Conservation (phyloP, 2,329 filamentous ascomycete genomes). For the Aspergillus niger region DNA sequence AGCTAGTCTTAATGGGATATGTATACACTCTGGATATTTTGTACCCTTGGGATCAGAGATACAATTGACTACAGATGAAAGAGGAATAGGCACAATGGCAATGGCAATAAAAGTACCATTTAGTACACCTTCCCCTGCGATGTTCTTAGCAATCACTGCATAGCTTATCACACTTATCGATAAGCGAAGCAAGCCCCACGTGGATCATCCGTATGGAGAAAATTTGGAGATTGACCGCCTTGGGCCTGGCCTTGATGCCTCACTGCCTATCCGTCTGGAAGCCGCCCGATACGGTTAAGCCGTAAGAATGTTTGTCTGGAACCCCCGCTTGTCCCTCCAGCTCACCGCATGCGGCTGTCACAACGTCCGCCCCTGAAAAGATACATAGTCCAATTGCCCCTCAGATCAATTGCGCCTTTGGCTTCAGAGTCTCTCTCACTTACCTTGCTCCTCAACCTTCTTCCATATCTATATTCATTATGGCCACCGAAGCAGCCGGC, state of each 20-base stretch:
- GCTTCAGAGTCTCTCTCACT: neutral
- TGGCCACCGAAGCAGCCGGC: constrained; percentile 34
- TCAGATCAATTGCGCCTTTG: constrained; percentile 1
- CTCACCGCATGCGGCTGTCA: constrained; percentile 36
- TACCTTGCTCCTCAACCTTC: neutral
- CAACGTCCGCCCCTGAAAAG: constrained; percentile 10
- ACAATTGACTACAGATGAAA: too few species aligned
- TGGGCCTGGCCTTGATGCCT: neutral
- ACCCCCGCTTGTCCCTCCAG: constrained; percentile 7
- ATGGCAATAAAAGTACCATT: too few species aligned
- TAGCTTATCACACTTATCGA: constrained; percentile 28
- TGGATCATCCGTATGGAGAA: neutral
- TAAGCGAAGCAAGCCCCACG: constrained; percentile 21
- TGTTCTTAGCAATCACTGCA: neutral
- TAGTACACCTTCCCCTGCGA: too few species aligned
- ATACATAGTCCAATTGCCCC: constrained; percentile 7
- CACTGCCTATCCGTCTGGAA: neutral
- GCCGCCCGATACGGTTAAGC: constrained; percentile 12
- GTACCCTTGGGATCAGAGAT: too few species aligned
- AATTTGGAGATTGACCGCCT: constrained; percentile 10
- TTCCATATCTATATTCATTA: constrained; percentile 19
- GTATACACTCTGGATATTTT: too few species aligned
- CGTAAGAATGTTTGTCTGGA: constrained; percentile 6
- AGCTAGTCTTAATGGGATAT: neutral
- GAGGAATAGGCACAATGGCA: neutral